Base-by-base conservation (phyloP, 2,329 filamentous ascomycete species). In the Daldinia sp. region DNA sequence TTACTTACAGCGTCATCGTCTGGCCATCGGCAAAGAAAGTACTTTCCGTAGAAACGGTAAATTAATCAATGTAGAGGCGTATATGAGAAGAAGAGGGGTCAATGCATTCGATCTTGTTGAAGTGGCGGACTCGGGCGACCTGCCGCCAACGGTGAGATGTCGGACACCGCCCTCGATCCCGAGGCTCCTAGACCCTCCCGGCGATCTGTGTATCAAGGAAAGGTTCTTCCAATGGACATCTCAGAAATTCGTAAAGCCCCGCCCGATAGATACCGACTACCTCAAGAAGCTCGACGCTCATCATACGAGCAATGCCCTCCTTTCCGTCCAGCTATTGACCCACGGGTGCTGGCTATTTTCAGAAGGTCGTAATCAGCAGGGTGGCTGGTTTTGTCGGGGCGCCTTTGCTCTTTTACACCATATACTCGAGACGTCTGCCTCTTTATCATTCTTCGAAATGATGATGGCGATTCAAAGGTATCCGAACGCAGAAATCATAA, bases 81-180 rank as follows among this genome's bases (percentile, higher is more conserved):
- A 74, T 34, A 73, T 74, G 55, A 68, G 62, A 34, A 63, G 72
- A 61, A 72, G 69, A 58, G 71, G 72, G n/a, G 66, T 74, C 21
- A 70, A 47, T 45, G 66, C 66, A 4, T 64, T 64, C 32, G 72
- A 74, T 52, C 67, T 74, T 11, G 64, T 74, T 21, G 64, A 69
- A 29, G 64, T 58, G 1, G 71, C 70, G 3, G 65, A 67, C 35
- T 66, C 64, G 11, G 64, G 68, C 30, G 70, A 71, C 34, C 61
- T 74, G 19, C 71, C 71, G 3, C 68, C 69, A 15, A 72, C 68
- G 17, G 63, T 74, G 35, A 67, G 70, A 50, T 71, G 68, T 39
- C 58, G 70, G n/a, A 74, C 72, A 17, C 69, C 69, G 49, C 70
- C 66, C 19, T 64, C 65, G 11, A 27, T 69, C 1, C 66, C 68